Percentiles rank a stretch among this genome's conserved stretches.
These are phyloP conservation scores for Candida rishiriensis DNA, from an alignment of 805 yeast genomes.

Conservation along the genomic window DNA sequence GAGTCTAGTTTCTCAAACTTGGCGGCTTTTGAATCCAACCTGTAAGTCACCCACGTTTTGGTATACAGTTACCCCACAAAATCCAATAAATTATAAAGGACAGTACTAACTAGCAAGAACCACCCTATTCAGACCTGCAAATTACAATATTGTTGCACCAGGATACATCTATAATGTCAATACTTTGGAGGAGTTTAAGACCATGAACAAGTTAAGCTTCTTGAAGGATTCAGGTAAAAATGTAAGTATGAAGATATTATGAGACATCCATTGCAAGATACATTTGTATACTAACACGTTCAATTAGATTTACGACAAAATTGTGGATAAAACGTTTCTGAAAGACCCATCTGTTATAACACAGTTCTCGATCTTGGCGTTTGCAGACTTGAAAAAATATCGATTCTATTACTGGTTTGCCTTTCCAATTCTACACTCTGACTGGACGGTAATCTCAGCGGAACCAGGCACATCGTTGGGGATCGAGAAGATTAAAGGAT, in stretches of 20 bases:
- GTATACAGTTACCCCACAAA: too few species aligned
- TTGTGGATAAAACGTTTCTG: slow-evolving; percentile 32
- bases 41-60: slow-evolving; percentile 12
- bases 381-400: slow-evolving; percentile 86
- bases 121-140: slow-evolving; percentile 8
- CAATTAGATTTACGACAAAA: slow-evolving; percentile 18
- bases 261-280: neutral
- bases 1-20: slow-evolving; percentile 29
- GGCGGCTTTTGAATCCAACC: slow-evolving; percentile 5
- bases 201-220: slow-evolving; percentile 55
- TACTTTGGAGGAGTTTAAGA: slow-evolving; percentile 81
- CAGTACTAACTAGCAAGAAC: neutral
- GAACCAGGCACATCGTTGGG: neutral
- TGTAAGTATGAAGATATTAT: slow-evolving; percentile 12
- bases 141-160: slow-evolving; percentile 19
- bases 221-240: slow-evolving; percentile 38
- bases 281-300: neutral
- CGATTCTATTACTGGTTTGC: slow-evolving; percentile 88
- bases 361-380: slow-evolving; percentile 54
- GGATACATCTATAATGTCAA: slow-evolving; percentile 58
- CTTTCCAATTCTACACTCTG: slow-evolving; percentile 58
- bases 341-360: slow-evolving; percentile 37
- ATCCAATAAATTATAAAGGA: too few species aligned
- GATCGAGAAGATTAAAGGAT: neutral
- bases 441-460: slow-evolving; percentile 37